Evolutionary conservation across 2,329 filamentous ascomycete species (phyloP), one percentile per base, ranked within the genome.

Genomic region (Arthrinium puccinioides): DNA sequence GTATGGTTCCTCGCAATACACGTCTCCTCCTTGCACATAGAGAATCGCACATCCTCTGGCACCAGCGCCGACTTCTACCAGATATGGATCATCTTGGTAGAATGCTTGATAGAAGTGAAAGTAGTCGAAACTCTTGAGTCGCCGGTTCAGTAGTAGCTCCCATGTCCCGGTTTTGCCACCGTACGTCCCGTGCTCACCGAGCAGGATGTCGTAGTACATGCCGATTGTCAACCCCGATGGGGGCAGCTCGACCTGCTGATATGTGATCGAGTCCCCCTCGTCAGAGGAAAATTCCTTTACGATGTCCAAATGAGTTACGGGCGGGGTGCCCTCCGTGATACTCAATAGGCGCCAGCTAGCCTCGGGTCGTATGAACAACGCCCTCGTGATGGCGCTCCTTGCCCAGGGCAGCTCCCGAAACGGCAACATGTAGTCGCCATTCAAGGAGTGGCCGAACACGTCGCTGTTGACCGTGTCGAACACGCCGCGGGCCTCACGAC

Each of bases 321-420:
- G 47, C n/a, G 41, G 23, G 16, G 21, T 26, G n/a, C 43, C 44
- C 8, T 42, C 44, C 9, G 46, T 46, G 20, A 51, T 20, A 21
- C 42, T 47, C 23, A 52, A 37, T 15, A 30, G 15, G 20, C 44
- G 45, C 49, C 49, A 52, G 32, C 44, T 51, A 16, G 49, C 49
- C 24, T 45, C 45, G 1, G 43, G 41, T 6, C 43, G 45, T 18
- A 46, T 30, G 37, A 44, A 46, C 8, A 40, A 23, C 19, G 20
- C 20, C 15, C 45, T 43, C 15, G 21, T n/a, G 15, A n/a, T 18
- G 5, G 35, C 35, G 4, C 13, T 14, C 23, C 33, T 32, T 7
- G 48, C 42, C 48, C 48, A 52, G 4, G 45, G 42, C 1, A 50
- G 42, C 9, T 42, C 40, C 16, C 47, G 34, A 36, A 52, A 52